phyloP scores from a whole-genome alignment of 306 rosid species.

The Quercus wislizeni region DNA sequence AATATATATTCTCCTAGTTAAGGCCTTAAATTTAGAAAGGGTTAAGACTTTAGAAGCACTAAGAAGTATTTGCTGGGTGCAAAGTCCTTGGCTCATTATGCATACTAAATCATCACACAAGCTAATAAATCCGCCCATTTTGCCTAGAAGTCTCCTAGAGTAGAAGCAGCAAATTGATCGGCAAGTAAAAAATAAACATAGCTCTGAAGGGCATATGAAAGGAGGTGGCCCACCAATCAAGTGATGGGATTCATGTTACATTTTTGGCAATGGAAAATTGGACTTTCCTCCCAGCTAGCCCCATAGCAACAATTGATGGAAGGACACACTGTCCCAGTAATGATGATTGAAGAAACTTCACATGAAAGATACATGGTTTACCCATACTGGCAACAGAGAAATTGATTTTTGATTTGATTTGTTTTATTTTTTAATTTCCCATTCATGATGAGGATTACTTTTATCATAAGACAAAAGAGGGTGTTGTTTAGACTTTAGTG shows the following conservation, averaged over 20 bases:
- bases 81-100: not conserved
- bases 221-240: not conserved
- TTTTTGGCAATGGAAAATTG: not conserved
- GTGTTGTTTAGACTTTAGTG: no score
- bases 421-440: no score
- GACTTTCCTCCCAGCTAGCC: not conserved
- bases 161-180: no score
- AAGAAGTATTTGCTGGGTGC: not conserved
- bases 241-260: not conserved
- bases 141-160: not conserved
- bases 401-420: not conserved
- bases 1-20: no score
- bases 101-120: not conserved
- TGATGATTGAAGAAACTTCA: conserved; percentile 17
- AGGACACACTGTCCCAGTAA: not conserved
- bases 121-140: not conserved
- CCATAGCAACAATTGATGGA: not conserved
- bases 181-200: no score
- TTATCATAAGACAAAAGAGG: not conserved
- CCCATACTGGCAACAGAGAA: not conserved
- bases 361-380: not conserved
- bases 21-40: no score
- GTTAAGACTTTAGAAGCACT: not conserved
- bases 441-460: not conserved
- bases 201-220: not conserved